These are phyloP conservation scores for Aspergillus incahuasiensis DNA, from an alignment of 495 filamentous ascomycete genomes.

Conservation along the genomic window DNA sequence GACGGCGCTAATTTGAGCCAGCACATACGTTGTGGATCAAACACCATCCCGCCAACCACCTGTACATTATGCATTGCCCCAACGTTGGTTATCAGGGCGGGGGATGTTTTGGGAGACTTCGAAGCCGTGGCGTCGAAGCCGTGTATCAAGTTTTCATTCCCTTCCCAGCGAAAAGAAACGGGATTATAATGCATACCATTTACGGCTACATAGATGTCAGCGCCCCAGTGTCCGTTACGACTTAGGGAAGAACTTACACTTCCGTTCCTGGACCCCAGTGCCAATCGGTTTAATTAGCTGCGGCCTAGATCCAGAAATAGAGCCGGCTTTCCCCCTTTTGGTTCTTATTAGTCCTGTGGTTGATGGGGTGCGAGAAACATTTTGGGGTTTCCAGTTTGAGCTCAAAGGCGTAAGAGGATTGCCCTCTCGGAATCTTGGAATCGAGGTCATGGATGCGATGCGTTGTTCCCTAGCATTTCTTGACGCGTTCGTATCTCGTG, in stretches of 20 bases:
- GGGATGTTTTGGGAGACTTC: conserved; percentile 62
- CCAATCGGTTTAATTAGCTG: conserved; percentile 69
- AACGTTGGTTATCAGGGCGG: conserved; percentile 90
- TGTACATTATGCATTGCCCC: conserved; percentile 70
- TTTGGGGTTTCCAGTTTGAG: conserved; percentile 76
- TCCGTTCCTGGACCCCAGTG: conserved; percentile 53
- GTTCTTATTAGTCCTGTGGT: conserved; percentile 38
- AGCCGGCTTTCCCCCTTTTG: conserved; percentile 51
- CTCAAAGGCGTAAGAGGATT: conserved; percentile 60
- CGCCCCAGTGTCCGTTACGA: not conserved
- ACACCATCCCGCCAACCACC: conserved; percentile 92
- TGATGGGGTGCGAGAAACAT: conserved; percentile 52
- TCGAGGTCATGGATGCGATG: conserved; percentile 49
- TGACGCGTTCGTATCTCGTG: conserved; percentile 85
- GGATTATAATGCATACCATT: conserved; percentile 97
- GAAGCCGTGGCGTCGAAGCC: conserved; percentile 61
- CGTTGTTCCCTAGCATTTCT: conserved; percentile 86
- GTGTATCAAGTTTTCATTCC: conserved; percentile 79
- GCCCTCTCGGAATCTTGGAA: conserved; percentile 38
- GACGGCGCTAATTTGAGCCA: conserved; percentile 71
- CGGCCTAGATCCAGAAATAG: conserved; percentile 55
- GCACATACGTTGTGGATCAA: conserved; percentile 92
- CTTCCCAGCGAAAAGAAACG: conserved; percentile 80
- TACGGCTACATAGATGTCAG: conserved; percentile 51
- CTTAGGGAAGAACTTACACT: conserved; percentile 50